Conservation (phyloP, 2,329 filamentous ascomycete genomes). For the Fusarium nodosum region DNA sequence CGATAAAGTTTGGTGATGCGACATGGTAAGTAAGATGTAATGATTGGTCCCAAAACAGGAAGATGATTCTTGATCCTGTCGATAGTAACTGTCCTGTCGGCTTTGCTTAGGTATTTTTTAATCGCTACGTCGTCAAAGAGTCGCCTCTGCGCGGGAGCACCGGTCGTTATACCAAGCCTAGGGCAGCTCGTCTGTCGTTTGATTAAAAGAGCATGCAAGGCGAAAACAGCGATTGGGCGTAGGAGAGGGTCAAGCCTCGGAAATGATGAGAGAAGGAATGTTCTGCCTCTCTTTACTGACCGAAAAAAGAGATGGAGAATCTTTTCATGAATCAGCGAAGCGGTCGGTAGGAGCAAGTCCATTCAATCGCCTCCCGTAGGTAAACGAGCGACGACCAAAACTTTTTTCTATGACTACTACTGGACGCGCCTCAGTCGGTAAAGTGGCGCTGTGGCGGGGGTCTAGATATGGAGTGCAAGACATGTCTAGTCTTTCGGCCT, state of each 20-base stretch:
- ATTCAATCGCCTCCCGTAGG: constrained; percentile 18
- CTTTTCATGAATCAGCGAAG: constrained; percentile 43
- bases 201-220: constrained; percentile 3
- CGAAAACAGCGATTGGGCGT: not conserved
- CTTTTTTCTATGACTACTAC: constrained; percentile 39
- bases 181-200: constrained; percentile 15
- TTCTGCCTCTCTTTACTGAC: constrained; percentile 2
- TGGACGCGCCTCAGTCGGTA: constrained; percentile 23
- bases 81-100: not conserved
- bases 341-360: constrained; percentile 10
- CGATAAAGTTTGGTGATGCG: constrained; percentile 49
- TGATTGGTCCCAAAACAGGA: not conserved
- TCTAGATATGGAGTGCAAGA: constrained; percentile 12
- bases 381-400: constrained; percentile 22
- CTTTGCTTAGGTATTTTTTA: constrained; percentile 8
- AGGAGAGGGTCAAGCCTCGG: constrained; percentile 4
- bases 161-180: constrained; percentile 4
- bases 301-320: constrained; percentile 33
- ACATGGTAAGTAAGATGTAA: constrained; percentile 48
- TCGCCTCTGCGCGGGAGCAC: constrained; percentile 16
- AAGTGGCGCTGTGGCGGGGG: constrained; percentile 28
- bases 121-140: constrained; percentile 10
- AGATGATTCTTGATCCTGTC: not conserved
- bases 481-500: constrained; percentile 13
- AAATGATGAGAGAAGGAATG: constrained; percentile 19